phyloP scores from a whole-genome alignment of 2,329 filamentous ascomycete species.

The Fusarium bulbicola region DNA sequence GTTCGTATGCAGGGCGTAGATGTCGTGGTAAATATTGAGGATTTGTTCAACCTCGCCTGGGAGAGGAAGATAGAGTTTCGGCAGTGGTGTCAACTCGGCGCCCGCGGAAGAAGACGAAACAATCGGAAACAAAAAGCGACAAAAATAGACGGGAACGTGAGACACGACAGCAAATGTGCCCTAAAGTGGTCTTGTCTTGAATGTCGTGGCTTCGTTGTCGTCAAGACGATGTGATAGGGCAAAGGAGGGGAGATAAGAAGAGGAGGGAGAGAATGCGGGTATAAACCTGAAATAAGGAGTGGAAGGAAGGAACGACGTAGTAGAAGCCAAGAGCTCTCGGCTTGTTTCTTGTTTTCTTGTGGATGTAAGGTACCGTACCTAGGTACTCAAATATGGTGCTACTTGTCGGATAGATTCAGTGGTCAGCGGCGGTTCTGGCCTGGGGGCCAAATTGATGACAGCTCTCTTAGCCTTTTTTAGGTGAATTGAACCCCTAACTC shows the following conservation, averaged over 20 bases:
- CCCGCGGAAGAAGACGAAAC: slow-evolving; percentile 4
- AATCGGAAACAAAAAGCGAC: neutral
- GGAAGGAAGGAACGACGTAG: slow-evolving; percentile 13
- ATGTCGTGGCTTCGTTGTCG: neutral
- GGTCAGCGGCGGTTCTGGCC: neutral
- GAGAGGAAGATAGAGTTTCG: neutral
- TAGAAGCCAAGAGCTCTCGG: slow-evolving; percentile 20
- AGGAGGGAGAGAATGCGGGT: neutral
- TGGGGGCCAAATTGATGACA: slow-evolving; percentile 10
- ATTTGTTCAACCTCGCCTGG: slow-evolving; percentile 7
- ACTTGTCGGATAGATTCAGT: neutral
- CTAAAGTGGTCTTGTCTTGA: slow-evolving; percentile 1
- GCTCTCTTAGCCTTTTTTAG: neutral
- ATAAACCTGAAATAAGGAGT: neutral
- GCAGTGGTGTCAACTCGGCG: neutral
- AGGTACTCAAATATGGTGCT: neutral
- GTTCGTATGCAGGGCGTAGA: neutral
- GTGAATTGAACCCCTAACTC: slow-evolving; percentile 20
- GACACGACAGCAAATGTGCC: slow-evolving; percentile 7
- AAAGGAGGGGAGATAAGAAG: neutral
- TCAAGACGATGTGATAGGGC: neutral
- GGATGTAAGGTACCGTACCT: neutral
- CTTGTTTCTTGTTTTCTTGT: slow-evolving; percentile 18
- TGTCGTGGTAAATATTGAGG: slow-evolving; percentile 11
- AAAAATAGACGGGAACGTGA: slow-evolving; percentile 5